phyloP scores from a whole-genome alignment of 176 grass and related monocot species.

The Aegilops speltoides region DNA sequence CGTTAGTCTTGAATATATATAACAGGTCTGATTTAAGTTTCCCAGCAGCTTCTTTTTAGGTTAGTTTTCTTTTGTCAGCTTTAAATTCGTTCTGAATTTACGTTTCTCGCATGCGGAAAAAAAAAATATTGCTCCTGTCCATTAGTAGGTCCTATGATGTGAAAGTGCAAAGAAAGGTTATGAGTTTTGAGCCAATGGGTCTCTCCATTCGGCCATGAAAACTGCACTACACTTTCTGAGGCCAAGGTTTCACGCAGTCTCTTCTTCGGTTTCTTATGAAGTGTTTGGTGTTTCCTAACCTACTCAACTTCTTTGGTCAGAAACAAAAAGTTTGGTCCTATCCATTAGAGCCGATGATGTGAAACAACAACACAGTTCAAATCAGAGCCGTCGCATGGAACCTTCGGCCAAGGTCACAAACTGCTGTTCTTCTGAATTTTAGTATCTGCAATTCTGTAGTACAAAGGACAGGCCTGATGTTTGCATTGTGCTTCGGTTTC shows the following conservation, averaged over 20 bases:
- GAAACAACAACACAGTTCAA: neutral
- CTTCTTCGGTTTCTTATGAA: neutral
- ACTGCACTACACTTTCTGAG: neutral
- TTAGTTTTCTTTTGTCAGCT: no score
- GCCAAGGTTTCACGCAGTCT: neutral
- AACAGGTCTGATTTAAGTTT: no score
- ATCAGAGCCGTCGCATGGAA: neutral
- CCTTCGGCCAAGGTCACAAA: neutral
- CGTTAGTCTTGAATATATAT: no score
- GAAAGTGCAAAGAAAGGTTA: neutral
- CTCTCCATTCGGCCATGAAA: neutral
- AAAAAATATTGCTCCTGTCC: no score
- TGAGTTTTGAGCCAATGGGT: neutral
- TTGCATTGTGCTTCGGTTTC: no score
- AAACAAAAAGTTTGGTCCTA: no score
- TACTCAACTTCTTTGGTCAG: neutral
- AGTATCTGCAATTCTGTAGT: no score
- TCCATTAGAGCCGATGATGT: neutral
- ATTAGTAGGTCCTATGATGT: no score
- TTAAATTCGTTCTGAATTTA: no score
- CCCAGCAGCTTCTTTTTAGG: no score
- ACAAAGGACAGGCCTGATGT: neutral
- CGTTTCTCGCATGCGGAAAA: no score
- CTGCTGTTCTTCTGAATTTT: neutral
- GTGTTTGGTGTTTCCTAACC: neutral